Conservation (phyloP, 371 early-diverging fungal species). For the Saksenaea oblongispora region DNA sequence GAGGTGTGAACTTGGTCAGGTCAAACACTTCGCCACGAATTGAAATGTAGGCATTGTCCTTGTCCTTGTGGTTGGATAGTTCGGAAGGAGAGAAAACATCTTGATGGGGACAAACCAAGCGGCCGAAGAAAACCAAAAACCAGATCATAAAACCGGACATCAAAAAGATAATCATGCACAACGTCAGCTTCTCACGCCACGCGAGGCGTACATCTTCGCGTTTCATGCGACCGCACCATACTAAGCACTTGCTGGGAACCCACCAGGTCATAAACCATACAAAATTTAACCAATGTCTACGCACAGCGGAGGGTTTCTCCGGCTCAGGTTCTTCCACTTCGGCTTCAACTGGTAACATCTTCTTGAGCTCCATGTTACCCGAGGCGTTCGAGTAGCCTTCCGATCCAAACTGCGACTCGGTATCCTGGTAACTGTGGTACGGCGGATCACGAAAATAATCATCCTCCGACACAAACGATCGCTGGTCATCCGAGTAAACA, state of each 20-base stretch:
- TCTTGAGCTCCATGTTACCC: constrained; percentile 19
- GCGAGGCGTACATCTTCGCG: constrained; percentile 84
- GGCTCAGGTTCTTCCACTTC: constrained; percentile 13
- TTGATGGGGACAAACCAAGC: constrained; percentile 80
- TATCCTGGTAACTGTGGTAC: constrained; percentile 13
- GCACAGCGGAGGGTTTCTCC: constrained; percentile 34
- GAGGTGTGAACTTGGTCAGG: constrained; percentile 56
- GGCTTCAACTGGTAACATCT: constrained; percentile 8
- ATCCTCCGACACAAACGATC: constrained; percentile 66
- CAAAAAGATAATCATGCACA: constrained; percentile 84
- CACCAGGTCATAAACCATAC: constrained; percentile 89
- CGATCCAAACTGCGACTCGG: constrained; percentile 25
- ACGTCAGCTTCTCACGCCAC: constrained; percentile 94
- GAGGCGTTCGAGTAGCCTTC: constrained; percentile 20
- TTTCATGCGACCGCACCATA: constrained; percentile 71
- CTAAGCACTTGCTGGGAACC: constrained; percentile 70
- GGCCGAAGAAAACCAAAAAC: constrained; percentile 85
- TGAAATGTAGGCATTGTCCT: constrained; percentile 47
- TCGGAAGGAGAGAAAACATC: constrained; percentile 63
- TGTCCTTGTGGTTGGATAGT: constrained; percentile 44
- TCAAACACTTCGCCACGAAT: constrained; percentile 72
- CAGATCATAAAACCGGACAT: constrained; percentile 80
- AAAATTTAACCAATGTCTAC: constrained; percentile 77
- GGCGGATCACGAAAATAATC: constrained; percentile 30
- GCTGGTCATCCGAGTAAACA: constrained; percentile 55